Conservation (phyloP, 2,329 filamentous ascomycete species). For the Fusarium poae region DNA sequence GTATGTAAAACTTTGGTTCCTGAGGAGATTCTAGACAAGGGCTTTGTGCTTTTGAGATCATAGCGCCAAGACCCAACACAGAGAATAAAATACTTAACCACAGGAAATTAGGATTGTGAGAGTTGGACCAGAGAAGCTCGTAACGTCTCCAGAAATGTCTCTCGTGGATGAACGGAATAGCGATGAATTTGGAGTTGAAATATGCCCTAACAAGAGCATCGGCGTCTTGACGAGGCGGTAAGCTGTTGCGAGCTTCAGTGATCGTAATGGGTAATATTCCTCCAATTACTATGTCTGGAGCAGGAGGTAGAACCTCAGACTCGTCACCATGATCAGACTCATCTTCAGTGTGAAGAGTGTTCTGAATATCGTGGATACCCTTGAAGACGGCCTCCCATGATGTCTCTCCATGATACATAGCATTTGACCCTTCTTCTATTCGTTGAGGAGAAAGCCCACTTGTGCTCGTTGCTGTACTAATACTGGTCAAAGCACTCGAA, state of each 20-base stretch:
- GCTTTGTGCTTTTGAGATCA: constrained; percentile 53
- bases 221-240: constrained; percentile 55
- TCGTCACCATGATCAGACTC: constrained; percentile 16
- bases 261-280: constrained; percentile 47
- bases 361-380: constrained; percentile 58
- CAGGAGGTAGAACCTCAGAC: constrained; percentile 21
- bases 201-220: constrained; percentile 56
- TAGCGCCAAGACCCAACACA: constrained; percentile 58
- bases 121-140: constrained; percentile 61
- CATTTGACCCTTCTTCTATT: constrained; percentile 29
- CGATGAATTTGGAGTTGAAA: constrained; percentile 57
- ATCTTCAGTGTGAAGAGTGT: constrained; percentile 48
- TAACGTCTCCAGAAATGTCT: constrained; percentile 63
- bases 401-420: constrained; percentile 55
- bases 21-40: constrained; percentile 33
- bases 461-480: neutral
- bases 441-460: neutral
- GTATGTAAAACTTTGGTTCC: constrained; percentile 52
- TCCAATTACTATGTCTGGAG: constrained; percentile 53
- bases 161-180: constrained; percentile 56
- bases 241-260: constrained; percentile 50
- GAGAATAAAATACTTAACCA: constrained; percentile 67
- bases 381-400: constrained; percentile 59
- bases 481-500: neutral
- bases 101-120: constrained; percentile 57